Conservation (phyloP, 352 stramenopile species). For the Globisporangium polare region DNA sequence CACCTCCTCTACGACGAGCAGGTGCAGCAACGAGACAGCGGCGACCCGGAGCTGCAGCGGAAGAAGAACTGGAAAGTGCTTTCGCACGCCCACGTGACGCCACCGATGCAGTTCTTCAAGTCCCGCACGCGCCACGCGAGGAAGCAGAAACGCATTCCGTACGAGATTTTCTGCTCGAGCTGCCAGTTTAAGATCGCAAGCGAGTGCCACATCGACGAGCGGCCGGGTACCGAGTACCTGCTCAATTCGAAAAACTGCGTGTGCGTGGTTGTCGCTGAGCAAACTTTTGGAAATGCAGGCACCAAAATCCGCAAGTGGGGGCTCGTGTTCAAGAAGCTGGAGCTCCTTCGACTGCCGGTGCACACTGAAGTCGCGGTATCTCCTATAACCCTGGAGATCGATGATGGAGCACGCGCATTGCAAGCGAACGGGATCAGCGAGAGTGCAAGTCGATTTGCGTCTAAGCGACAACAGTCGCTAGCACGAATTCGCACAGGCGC, state of each 20-base stretch:
- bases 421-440: not conserved
- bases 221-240: conserved; percentile 36
- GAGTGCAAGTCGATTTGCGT: not conserved
- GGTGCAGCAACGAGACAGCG: not conserved
- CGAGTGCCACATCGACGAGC: conserved; percentile 43
- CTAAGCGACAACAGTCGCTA: conserved; percentile 1
- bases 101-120: conserved; percentile 42
- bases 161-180: conserved; percentile 42
- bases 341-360: conserved; percentile 25
- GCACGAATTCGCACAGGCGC: not conserved
- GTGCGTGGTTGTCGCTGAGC: conserved; percentile 23
- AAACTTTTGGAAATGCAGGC: not conserved
- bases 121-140: conserved; percentile 31
- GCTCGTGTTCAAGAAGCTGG: conserved; percentile 27
- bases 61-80: conserved; percentile 29
- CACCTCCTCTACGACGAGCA: conserved; percentile 12
- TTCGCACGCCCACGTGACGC: conserved; percentile 24
- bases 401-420: not conserved
- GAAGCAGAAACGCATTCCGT: conserved; percentile 40
- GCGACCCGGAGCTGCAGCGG: not conserved
- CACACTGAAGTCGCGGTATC: conserved; percentile 18
- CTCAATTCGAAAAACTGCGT: conserved; percentile 48
- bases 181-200: conserved; percentile 51
- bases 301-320: conserved; percentile 30
- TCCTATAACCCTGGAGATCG: conserved; percentile 1